These are phyloP conservation scores for Solanum bulbocastanum DNA, from an alignment of 257 asterid genomes.

Conservation along the genomic window DNA sequence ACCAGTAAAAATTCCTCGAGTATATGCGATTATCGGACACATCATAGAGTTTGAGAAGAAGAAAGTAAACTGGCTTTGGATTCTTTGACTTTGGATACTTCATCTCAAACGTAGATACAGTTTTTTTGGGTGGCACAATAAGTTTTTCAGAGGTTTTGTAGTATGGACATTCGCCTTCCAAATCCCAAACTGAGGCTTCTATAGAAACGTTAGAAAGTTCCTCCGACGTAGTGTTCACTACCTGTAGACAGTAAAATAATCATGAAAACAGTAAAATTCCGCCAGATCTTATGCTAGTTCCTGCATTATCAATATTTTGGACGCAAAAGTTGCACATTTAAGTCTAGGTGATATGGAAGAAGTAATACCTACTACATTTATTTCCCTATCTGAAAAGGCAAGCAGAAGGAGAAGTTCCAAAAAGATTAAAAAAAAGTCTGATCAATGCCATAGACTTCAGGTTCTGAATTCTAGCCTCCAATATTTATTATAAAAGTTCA, in stretches of 20 bases:
- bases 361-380: background rate
- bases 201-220: constrained; percentile 56
- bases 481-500: background rate
- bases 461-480: background rate
- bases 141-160: constrained; percentile 52
- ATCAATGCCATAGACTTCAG: background rate
- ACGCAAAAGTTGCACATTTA: background rate
- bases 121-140: constrained; percentile 50
- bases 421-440: background rate
- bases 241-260: constrained; percentile 22
- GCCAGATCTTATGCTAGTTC: background rate
- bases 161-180: constrained; percentile 63
- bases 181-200: constrained; percentile 80
- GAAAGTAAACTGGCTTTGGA: constrained; percentile 74
- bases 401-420: background rate
- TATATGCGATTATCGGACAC: constrained; percentile 41
- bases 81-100: constrained; percentile 61
- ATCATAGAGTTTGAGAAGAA: constrained; percentile 74
- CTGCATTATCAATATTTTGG: background rate
- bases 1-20: constrained; percentile 94
- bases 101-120: constrained; percentile 55
- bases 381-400: background rate
- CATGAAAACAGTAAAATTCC: background rate
- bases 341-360: background rate
- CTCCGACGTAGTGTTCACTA: constrained; percentile 55